phyloP scores from a whole-genome alignment of 2,329 filamentous ascomycete genomes.

The Meredithiella fracta region DNA sequence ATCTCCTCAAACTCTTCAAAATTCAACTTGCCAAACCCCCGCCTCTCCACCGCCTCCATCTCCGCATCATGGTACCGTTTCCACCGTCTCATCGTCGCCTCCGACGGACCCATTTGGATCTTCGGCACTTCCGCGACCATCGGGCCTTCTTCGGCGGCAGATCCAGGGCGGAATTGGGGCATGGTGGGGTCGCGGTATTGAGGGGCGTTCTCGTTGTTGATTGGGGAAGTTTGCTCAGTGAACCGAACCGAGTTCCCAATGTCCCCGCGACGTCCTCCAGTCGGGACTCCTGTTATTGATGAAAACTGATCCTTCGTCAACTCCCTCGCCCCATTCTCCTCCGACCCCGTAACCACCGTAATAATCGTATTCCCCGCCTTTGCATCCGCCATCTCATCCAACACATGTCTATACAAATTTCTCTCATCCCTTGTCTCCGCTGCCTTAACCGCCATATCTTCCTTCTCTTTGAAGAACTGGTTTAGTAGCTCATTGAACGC shows the following conservation, averaged over 20 bases:
- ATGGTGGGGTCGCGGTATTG: slow-evolving; percentile 42
- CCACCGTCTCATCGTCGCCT: slow-evolving; percentile 27
- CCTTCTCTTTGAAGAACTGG: slow-evolving; percentile 63
- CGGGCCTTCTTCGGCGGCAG: slow-evolving; percentile 14
- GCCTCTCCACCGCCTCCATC: slow-evolving; percentile 48
- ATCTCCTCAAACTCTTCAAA: slow-evolving; percentile 66
- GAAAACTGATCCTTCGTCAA: too few relatives aligned
- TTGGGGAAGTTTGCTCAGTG: neutral
- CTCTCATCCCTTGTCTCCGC: slow-evolving; percentile 46
- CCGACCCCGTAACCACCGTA: neutral
- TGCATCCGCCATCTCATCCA: slow-evolving; percentile 23
- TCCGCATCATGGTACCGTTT: slow-evolving; percentile 48
- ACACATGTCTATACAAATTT: slow-evolving; percentile 35
- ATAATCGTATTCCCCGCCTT: neutral
- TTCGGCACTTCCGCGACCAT: neutral
- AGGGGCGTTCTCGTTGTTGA: neutral
- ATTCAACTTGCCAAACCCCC: slow-evolving; percentile 64
- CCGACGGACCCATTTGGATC: slow-evolving; percentile 4
- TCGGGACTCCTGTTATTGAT: too few relatives aligned
- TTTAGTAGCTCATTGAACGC: slow-evolving; percentile 88
- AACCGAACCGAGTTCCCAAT: neutral
- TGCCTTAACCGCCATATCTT: slow-evolving; percentile 57
- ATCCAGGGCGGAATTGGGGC: slow-evolving; percentile 52
- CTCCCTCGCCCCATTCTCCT: neutral
- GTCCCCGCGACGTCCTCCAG: too few relatives aligned